Evolutionary conservation across 73 alveolate genomes (phyloP).

Genomic region (Paramecium pentaurelia): DNA sequence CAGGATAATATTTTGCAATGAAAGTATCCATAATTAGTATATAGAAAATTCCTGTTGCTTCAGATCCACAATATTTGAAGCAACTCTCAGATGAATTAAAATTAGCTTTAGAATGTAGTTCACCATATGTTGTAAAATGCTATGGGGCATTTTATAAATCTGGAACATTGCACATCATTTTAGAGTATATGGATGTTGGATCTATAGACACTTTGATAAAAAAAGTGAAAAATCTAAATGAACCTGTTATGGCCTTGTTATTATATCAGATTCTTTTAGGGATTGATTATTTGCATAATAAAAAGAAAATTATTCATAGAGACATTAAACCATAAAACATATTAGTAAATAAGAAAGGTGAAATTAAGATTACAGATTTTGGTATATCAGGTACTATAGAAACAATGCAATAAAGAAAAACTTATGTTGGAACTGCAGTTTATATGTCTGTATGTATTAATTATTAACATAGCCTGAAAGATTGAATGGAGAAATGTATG

Average conservation of each 20-base stretch:
- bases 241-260: constrained; percentile 78
- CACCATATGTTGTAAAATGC: constrained; percentile 84
- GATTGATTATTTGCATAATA: constrained; percentile 78
- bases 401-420: constrained; percentile 75
- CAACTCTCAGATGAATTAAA: constrained; percentile 52
- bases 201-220: constrained; percentile 76
- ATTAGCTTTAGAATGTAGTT: constrained; percentile 37
- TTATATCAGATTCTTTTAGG: constrained; percentile 86
- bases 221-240: constrained; percentile 65
- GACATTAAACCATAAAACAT: constrained; percentile 97
- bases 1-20: constrained; percentile 34
- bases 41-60: constrained; percentile 33
- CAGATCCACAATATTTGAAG: constrained; percentile 31
- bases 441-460: constrained; percentile 70
- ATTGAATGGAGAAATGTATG: constrained; percentile 90
- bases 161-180: constrained; percentile 88
- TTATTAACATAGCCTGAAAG: constrained; percentile 79
- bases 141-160: constrained; percentile 94
- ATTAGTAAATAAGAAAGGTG: constrained; percentile 86
- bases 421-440: constrained; percentile 90
- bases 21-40: background rate
- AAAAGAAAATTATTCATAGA: constrained; percentile 79
- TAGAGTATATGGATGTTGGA: constrained; percentile 96
- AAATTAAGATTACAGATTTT: constrained; percentile 92
- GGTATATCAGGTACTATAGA: constrained; percentile 86